Evolutionary conservation across 108 stramenopile genomes (phyloP), one percentile per base, ranked within the genome.

Genomic region (Nitzschia sp.): DNA sequence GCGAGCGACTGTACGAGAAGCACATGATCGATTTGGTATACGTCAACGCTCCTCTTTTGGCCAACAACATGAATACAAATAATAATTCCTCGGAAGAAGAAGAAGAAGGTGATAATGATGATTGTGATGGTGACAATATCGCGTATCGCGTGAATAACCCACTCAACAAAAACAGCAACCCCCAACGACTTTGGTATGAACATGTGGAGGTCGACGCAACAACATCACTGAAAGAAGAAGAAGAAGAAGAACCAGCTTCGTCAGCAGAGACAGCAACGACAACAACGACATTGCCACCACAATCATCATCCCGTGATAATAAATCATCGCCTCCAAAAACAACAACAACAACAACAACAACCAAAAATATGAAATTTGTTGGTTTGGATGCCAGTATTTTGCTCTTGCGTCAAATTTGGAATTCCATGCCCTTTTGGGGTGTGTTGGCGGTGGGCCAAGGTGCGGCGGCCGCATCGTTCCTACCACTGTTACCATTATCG

Each of bases 21-120:
- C 86, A 95, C 46, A 80, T 75, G 0, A 95, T 95, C 66, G 94
- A 95, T 64, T 65, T 95, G 3, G 89, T 86, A 26, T 95, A 87
- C 56, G 67, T 90, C 38, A 88, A 95, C 58, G 66, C 58, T 47
- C 94, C 94, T 5, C 56, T 92, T 46, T 33, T 81, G 6, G 57
- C 68, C 21, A n/a, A n/a, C n/a, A n/a, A n/a, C n/a, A n/a, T n/a
- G n/a, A 23, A 53, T 21, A 31, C 58, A 13, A 23, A 57, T 17
- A 35, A 41, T 35, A 45, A 53, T 38, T 46, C 56, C 16, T 57
- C 27, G 2, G 53, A 28, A 1, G 52, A n/a, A 0, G n/a, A n/a
- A n/a, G n/a, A n/a, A n/a, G n/a, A n/a, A n/a, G n/a, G n/a, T n/a
- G n/a, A n/a, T n/a, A n/a, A n/a, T n/a, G n/a, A n/a, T n/a, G n/a